A percentile compares a stretch with the other conserved stretches of the same genome.
Evolutionary conservation across 2,329 filamentous ascomycete genomes (phyloP).

Genomic region (Alternaria consortialis): DNA sequence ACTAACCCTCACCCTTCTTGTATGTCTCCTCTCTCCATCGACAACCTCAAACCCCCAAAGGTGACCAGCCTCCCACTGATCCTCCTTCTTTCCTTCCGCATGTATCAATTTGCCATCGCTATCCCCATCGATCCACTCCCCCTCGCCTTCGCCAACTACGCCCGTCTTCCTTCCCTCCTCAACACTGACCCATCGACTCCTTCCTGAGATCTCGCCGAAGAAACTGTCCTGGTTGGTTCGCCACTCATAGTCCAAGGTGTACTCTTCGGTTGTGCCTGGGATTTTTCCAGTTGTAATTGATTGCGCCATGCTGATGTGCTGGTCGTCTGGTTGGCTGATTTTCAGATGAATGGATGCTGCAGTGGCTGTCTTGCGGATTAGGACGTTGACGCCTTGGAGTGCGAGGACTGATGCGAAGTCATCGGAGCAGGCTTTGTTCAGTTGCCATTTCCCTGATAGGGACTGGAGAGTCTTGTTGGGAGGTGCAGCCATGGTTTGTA

Average conservation of each 20-base stretch:
- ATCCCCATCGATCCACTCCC: constrained; percentile 21
- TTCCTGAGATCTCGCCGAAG: constrained; percentile 21
- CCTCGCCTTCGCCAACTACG: constrained; percentile 6
- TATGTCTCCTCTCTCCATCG: constrained; percentile 18
- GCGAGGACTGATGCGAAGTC: constrained; percentile 24
- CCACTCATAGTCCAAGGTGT: constrained; percentile 24
- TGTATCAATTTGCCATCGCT: constrained; percentile 19
- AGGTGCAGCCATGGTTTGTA: constrained; percentile 18
- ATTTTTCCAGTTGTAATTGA: constrained; percentile 22
- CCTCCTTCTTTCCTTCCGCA: constrained; percentile 19
- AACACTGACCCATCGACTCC: constrained; percentile 22
- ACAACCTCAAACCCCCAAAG: constrained; percentile 26
- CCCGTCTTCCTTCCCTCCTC: constrained; percentile 14
- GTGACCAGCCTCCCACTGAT: constrained; percentile 23
- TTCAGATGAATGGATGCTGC: constrained; percentile 24
- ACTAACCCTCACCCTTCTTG: constrained; percentile 17
- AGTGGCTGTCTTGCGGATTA: constrained; percentile 21
- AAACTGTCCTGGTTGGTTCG: constrained; percentile 23
- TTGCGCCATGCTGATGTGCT: constrained; percentile 22
- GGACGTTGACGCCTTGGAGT: constrained; percentile 20
- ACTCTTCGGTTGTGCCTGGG: constrained; percentile 22
- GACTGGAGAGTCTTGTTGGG: constrained; percentile 16
- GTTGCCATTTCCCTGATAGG: constrained; percentile 20
- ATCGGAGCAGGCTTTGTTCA: constrained; percentile 24
- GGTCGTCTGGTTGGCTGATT: constrained; percentile 19